Conservation (phyloP, 176 grass and related monocot genomes). For the Hyparrhenia diplandra region DNA sequence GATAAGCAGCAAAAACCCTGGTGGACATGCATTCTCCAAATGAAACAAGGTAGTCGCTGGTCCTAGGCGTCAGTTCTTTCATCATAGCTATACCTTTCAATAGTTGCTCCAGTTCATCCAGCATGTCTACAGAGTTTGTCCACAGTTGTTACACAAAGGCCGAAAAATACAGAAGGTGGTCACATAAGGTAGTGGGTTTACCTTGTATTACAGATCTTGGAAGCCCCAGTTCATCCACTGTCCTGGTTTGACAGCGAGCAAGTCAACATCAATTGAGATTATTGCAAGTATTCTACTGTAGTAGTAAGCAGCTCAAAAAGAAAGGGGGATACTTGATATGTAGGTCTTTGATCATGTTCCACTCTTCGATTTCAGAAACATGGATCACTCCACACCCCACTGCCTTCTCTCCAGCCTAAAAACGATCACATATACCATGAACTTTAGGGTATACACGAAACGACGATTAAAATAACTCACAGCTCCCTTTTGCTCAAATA, state of each 20-base stretch:
- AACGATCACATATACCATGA: not conserved
- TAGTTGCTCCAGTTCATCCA: slow-evolving; percentile 59
- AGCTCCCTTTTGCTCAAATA: not conserved
- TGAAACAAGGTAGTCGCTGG: slow-evolving; percentile 80
- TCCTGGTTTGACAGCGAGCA: slow-evolving; percentile 51
- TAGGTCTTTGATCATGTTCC: slow-evolving; percentile 58
- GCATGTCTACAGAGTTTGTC: slow-evolving; percentile 32
- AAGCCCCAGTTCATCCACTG: slow-evolving; percentile 69
- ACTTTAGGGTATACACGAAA: not conserved
- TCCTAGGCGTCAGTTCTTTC: slow-evolving; percentile 85
- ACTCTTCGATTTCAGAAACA: slow-evolving; percentile 68
- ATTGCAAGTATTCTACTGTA: not conserved
- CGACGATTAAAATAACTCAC: not conserved
- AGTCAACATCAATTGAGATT: slow-evolving; percentile 6
- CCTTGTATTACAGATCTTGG: slow-evolving; percentile 53
- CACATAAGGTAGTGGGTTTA: slow-evolving; percentile 21
- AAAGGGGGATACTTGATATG: slow-evolving; percentile 60
- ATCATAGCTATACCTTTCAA: slow-evolving; percentile 93
- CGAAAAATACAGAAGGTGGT: not conserved
- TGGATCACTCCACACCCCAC: slow-evolving; percentile 66
- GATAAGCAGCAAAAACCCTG: slow-evolving; percentile 40
- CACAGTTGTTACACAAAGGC: not conserved
- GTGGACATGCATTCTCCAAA: slow-evolving; percentile 98
- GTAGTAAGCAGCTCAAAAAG: not conserved
- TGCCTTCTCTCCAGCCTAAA: slow-evolving; percentile 86